Base-by-base conservation (phyloP, 805 yeast species). In the Saccharomycopsis vini region DNA sequence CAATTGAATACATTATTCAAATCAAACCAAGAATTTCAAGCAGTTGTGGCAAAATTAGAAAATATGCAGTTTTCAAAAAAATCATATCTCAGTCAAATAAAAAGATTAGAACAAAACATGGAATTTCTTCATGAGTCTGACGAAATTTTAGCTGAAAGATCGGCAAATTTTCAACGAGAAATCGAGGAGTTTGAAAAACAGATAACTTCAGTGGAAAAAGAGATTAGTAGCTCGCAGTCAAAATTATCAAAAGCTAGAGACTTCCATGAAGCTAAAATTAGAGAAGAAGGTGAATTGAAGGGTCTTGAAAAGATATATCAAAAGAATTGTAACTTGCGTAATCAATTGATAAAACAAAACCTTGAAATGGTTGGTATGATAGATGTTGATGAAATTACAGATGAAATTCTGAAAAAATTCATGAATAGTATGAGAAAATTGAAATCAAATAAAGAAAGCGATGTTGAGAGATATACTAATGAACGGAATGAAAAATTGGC, bases 1-100 rank as follows among this genome's bases (percentile, higher is more conserved):
- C 74, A 80, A 52, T 71, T 86, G 3, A 80, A 82, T 39, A 57
- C 57, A 12, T 63, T 89, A 12, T 88, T 87, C 61, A 74, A 76
- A 39, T 69, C 85, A 1, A 85, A 86, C 55, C 95, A 86, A 57
- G 81, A 82, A 46, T 89, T 81, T 57, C 95, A 87, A 56, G 69
- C 77, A 47, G 75, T 78, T 0, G 57, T 89, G 18, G 77, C 82
- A 23, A 74, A 74, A 49, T 60, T 79, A 19, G 85, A 81, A 32
- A 75, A 73, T 40, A 56, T 82, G 36, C 63, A 66, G 29, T 74
- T 73, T 40, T 70, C 71, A 38, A 64, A 67, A 45, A 55, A 55
- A 7, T 66, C 76, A 2, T 57, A 76, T 3, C 49, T 53, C 2
- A 75, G 72, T 15, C 84, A 79, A 48, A 68, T 77, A 3, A 59